Evolutionary conservation across 1,284 basidiomycete species (phyloP).

Genomic region (Polyporus tsugae): DNA sequence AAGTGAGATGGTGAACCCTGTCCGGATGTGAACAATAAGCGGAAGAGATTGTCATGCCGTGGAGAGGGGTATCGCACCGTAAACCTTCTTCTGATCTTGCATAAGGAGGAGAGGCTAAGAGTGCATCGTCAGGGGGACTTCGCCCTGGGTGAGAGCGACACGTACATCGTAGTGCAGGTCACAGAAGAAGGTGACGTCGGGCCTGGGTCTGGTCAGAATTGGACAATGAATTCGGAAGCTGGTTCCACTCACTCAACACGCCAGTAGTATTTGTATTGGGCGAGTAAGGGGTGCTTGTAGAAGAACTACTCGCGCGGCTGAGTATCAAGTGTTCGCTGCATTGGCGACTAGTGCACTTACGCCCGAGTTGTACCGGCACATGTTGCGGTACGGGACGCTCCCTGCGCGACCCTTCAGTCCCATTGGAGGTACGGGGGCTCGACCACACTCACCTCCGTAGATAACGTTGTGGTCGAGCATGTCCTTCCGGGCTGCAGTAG

Average conservation of each 20-base stretch:
- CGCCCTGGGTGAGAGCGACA: too few species aligned
- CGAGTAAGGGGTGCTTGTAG: slow-evolving; percentile 82
- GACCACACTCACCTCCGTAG: slow-evolving; percentile 74
- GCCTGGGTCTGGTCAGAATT: slow-evolving; percentile 27
- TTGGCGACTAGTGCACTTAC: slow-evolving; percentile 53
- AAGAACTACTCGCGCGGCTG: slow-evolving; percentile 68
- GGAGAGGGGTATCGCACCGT: slow-evolving; percentile 55
- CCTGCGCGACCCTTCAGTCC: slow-evolving; percentile 45
- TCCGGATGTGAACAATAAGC: slow-evolving; percentile 4
- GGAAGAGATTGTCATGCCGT: neutral
- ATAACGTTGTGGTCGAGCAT: slow-evolving; percentile 88
- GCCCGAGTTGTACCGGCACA: slow-evolving; percentile 96
- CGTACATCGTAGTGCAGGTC: slow-evolving; percentile 44
- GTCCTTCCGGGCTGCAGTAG: slow-evolving; percentile 72
- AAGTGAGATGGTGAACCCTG: slow-evolving; percentile 70
- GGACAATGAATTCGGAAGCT: neutral
- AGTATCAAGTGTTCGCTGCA: slow-evolving; percentile 5
- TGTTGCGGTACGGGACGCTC: slow-evolving; percentile 83
- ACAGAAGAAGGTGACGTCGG: slow-evolving; percentile 45
- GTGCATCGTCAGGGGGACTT: neutral
- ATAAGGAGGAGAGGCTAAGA: slow-evolving; percentile 92
- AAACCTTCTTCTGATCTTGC: slow-evolving; percentile 88
- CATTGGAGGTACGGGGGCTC: neutral
- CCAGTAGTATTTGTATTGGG: slow-evolving; percentile 94
- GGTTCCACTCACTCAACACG: slow-evolving; percentile 65